Base-by-base conservation (phyloP, 306 rosid genomes). In the Cicer cuneatum region DNA sequence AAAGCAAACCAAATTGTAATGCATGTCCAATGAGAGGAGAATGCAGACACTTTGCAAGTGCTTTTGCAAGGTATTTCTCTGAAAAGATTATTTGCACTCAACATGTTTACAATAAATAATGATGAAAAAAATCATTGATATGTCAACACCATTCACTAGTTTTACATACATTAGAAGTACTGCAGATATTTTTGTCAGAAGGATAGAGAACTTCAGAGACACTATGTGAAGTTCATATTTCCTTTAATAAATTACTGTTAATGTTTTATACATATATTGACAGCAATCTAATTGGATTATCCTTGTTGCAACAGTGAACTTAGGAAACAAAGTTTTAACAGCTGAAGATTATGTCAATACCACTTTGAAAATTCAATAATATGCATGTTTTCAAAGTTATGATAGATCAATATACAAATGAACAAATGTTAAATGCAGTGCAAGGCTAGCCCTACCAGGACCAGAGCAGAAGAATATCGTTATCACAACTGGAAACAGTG, bases 1-100 rank as follows among this genome's bases (percentile, higher is more conserved):
- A 95, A 92, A 90, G 83, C 89, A 95, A 87, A 82, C 99, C 99
- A 35, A 95, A 95, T 83, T 95, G 99, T 77, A 95, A 95, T 83
- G 91, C 99, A 59, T 95, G 99, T 81, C 99, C 99, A 63, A 87
- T 95, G 98, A 89, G 98, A 80, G 98, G 91, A 85, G 99, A 95
- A 77, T 95, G 99, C 73, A 87, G 99, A 80, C 99, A 95, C 83
- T 95, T 95, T 64, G 99, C 99, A 2, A 95, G 99, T 61, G 99
- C 99, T 68, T 95, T 92, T 86, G 97, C 99, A 64, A 95, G 98
- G 99, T 95, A 78, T 43, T 56, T 71, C 67, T 61, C 24, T 7
- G n/a, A 61, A 14, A 69, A 65, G 21, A 43, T 54, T 54, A 10
- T 63, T 13, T 69, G 75, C 49, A 13, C 18, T 42, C 54, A 24